These are phyloP conservation scores for Hanseniaspora pseudoguilliermondii DNA, from an alignment of 805 yeast species.

Conservation along the genomic window DNA sequence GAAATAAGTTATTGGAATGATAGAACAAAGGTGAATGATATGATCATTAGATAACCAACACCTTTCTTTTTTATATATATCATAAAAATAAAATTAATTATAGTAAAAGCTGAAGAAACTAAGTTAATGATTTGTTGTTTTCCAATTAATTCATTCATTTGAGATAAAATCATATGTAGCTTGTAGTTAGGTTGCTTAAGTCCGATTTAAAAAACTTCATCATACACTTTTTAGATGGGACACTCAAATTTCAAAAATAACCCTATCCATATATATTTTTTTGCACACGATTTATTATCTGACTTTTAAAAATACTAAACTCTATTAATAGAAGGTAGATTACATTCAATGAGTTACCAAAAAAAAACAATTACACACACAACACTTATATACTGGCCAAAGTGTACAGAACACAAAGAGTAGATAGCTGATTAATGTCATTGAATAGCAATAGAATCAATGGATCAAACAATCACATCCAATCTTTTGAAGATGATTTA, in stretches of 20 bases:
- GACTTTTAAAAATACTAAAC: too few species aligned
- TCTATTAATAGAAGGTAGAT: too few species aligned
- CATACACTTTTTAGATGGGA: not conserved
- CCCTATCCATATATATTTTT: not conserved
- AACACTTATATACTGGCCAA: too few species aligned
- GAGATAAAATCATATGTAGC: too few species aligned
- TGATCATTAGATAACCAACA: too few species aligned
- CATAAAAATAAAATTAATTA: not conserved
- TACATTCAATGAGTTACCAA: too few species aligned
- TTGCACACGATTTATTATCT: not conserved
- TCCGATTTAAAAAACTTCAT: not conserved
- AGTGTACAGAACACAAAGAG: too few species aligned
- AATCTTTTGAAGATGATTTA: conserved; percentile 11
- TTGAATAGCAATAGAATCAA: not conserved
- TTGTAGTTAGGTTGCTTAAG: not conserved
- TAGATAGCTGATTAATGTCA: not conserved
- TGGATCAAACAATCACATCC: not conserved
- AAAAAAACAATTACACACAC: too few species aligned
- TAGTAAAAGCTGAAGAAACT: conserved; percentile 2
- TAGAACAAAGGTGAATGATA: not conserved
- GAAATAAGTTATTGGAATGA: conserved; percentile 26
- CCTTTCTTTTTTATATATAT: not conserved
- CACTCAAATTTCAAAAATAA: too few species aligned
- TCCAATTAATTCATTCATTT: too few species aligned
- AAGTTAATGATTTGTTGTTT: not conserved